Evolutionary conservation across 352 stramenopile genomes (phyloP), one percentile per base, ranked within the genome.

Genomic region (Pythium scleroteichum): DNA sequence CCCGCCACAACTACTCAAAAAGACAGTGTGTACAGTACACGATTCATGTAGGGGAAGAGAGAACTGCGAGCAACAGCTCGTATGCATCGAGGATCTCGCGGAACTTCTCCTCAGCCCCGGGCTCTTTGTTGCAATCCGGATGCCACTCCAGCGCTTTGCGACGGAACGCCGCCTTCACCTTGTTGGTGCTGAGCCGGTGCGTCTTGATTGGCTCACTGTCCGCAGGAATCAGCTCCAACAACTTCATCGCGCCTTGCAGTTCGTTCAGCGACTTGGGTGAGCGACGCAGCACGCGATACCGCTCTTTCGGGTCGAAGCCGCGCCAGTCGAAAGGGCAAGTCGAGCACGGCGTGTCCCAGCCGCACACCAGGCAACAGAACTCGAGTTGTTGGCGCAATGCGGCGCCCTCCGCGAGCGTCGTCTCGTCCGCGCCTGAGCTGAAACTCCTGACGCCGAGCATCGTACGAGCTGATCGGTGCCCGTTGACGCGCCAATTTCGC

Each of bases 91-190:
- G 76, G 8, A 98, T 82, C 32, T 87, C 68, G 52, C 92, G 90
- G 73, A 98, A 98, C 1, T 76, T 72, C 33, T 83, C 78, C 19
- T 86, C 76, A 12, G 92, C 92, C 17, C 73, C 63, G n/a, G 84
- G 76, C 20, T 88, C 63, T 10, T 76, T 59, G 59, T 96, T 97
- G 71, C 95, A 97, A 71, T 98, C 94, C 0, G 94, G 94, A 59
- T 98, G 94, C 73, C 90, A 97, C 66, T 90, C 85, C 12, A 98
- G 75, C 24, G 92, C 92, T 52, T 87, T 74, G 40, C 50, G 63
- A 59, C 81, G 78, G 58, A 90, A 90, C 17, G 81, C 78, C 4
- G 66, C 66, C 50, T 90, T 90, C 19, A 90, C 59, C 16, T 67
- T 51, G 17, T 53, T 33, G 24, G 64, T 48, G 13, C 67, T 61